Percentiles rank a stretch among this genome's conserved stretches.
These are phyloP conservation scores for Orbilia oligospora DNA, from an alignment of 2,329 filamentous ascomycete species.

Conservation along the genomic window DNA sequence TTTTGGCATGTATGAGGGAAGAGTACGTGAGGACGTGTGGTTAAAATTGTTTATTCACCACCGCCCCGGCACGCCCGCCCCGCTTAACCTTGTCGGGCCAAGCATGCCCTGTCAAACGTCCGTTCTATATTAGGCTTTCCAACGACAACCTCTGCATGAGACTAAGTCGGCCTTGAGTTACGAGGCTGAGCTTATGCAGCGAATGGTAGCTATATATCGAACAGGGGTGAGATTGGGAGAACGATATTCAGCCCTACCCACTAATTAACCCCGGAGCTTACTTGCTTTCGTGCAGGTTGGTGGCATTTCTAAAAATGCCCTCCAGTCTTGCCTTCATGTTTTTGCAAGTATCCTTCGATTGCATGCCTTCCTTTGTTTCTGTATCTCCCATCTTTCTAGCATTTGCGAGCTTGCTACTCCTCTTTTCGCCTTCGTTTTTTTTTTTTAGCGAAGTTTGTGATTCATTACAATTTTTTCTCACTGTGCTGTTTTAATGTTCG, in stretches of 20 bases:
- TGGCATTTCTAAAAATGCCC: conserved; percentile 57
- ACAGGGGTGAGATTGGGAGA: conserved; percentile 31
- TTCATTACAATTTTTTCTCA: not conserved
- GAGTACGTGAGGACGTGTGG: conserved; percentile 1
- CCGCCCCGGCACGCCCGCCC: conserved; percentile 43
- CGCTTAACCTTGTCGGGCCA: conserved; percentile 42
- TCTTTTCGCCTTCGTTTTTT: conserved; percentile 6
- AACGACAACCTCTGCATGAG: conserved; percentile 31
- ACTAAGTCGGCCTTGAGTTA: conserved; percentile 17
- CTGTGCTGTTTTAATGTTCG: conserved; percentile 1
- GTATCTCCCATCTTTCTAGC: conserved; percentile 10
- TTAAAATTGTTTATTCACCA: conserved; percentile 37
- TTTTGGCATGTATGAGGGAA: not conserved
- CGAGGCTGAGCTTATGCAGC: conserved; percentile 59
- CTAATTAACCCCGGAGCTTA: conserved; percentile 57
- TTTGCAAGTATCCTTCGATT: conserved; percentile 12
- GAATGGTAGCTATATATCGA: conserved; percentile 28
- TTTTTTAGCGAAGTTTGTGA: conserved; percentile 12
- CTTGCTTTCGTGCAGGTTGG: conserved; percentile 49
- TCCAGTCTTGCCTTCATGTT: conserved; percentile 9
- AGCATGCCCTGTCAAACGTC: conserved; percentile 40
- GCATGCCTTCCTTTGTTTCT: conserved; percentile 22
- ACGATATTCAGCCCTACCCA: conserved; percentile 56
- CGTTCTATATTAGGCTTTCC: conserved; percentile 60
- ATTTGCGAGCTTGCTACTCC: conserved; percentile 1